Conservation (phyloP, 2,329 filamentous ascomycete species). For the Xenoacremonium recifei region DNA sequence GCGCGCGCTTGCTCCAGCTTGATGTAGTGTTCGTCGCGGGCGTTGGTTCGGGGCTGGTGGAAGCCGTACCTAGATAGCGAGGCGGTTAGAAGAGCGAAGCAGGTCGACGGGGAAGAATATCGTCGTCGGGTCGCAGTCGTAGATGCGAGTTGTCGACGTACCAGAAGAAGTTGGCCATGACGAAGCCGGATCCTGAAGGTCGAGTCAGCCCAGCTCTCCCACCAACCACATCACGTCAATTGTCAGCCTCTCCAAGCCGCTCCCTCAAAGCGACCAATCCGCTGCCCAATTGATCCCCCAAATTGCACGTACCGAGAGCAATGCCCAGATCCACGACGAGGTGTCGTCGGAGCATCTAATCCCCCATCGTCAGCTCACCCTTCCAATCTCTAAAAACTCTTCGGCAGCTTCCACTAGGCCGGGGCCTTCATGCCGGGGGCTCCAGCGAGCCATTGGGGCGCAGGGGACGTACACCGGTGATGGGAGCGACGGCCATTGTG, state of each 20-base stretch:
- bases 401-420: slow-evolving; percentile 18
- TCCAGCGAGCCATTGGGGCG: slow-evolving; percentile 29
- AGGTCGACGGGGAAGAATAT: too few species aligned
- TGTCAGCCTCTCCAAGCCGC: slow-evolving; percentile 17
- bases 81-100: slow-evolving; percentile 8
- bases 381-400: slow-evolving; percentile 23
- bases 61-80: slow-evolving; percentile 53
- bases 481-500: slow-evolving; percentile 56
- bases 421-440: slow-evolving; percentile 6
- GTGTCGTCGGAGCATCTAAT: slow-evolving; percentile 60
- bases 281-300: not conserved
- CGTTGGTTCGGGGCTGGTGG: slow-evolving; percentile 59
- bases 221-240: slow-evolving; percentile 23
- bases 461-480: slow-evolving; percentile 55
- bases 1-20: slow-evolving; percentile 58
- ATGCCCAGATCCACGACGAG: slow-evolving; percentile 57
- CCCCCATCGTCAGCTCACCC: slow-evolving; percentile 31
- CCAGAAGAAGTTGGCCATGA: slow-evolving; percentile 57
- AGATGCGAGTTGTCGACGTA: slow-evolving; percentile 38
- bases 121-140: not conserved
- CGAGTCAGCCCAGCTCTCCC: slow-evolving; percentile 32
- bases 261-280: slow-evolving; percentile 6
- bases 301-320: slow-evolving; percentile 49
- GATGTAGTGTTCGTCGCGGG: slow-evolving; percentile 58
- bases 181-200: slow-evolving; percentile 49